A percentile compares a stretch with the other conserved stretches of the same genome.
phyloP scores from a whole-genome alignment of 2,329 filamentous ascomycete genomes.

The Microcyclosporella mali region DNA sequence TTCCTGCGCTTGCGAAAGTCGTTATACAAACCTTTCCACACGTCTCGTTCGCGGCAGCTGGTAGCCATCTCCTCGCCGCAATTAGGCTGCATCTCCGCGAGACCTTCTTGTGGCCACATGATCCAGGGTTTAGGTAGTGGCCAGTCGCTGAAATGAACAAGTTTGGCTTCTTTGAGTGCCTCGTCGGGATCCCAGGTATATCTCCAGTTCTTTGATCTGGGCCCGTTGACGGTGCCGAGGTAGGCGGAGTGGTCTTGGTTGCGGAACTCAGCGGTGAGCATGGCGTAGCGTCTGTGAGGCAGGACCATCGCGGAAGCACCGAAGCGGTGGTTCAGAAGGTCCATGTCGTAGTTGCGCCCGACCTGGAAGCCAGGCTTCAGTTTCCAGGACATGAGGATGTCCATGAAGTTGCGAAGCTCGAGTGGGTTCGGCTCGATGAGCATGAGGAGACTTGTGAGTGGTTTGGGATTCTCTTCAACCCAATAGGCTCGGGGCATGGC shows the following conservation, averaged over 20 bases:
- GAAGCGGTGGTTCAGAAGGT: conserved; percentile 57
- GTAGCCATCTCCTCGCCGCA: conserved; percentile 28
- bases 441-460: conserved; percentile 57
- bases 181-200: conserved; percentile 53
- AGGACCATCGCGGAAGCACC: conserved; percentile 55
- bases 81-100: conserved; percentile 41
- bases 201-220: conserved; percentile 38
- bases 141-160: conserved; percentile 67
- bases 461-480: conserved; percentile 45
- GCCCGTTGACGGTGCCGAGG: conserved; percentile 44
- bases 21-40: conserved; percentile 43
- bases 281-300: conserved; percentile 57
- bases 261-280: conserved; percentile 60
- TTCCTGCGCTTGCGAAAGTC: conserved; percentile 39
- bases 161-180: conserved; percentile 55
- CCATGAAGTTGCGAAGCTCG: conserved; percentile 45
- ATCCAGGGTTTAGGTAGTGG: conserved; percentile 62
- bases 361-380: conserved; percentile 39
- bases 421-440: conserved; percentile 53
- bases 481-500: conserved; percentile 70
- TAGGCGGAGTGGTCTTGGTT: conserved; percentile 46
- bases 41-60: conserved; percentile 32
- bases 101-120: conserved; percentile 38
- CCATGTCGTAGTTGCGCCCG: conserved; percentile 26
- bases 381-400: conserved; percentile 29